phyloP scores from a whole-genome alignment of 129 eudicot species.

The Deinandra increscens region DNA sequence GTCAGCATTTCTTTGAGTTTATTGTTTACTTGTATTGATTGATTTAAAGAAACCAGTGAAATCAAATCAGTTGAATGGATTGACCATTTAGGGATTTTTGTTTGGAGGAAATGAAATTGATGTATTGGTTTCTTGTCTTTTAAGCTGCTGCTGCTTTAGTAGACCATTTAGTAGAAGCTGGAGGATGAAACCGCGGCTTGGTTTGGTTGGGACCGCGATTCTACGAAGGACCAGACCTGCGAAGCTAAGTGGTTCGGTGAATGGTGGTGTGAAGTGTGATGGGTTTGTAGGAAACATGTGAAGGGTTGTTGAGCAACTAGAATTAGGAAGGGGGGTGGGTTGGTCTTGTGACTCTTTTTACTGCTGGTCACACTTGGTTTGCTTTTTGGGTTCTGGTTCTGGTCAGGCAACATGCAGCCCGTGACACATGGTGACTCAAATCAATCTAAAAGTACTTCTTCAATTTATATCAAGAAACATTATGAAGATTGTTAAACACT shows the following conservation, averaged over 20 bases:
- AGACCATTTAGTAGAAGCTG: not conserved
- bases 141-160: too few relatives aligned
- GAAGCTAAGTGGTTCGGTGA: not conserved
- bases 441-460: too few relatives aligned
- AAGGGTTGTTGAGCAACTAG: not conserved
- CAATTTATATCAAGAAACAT: too few relatives aligned
- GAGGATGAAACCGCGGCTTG: not conserved
- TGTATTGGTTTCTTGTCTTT: not conserved
- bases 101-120: not conserved
- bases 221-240: not conserved
- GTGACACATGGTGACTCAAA: not conserved
- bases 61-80: not conserved
- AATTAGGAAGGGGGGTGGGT: too few relatives aligned
- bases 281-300: conserved; percentile 9
- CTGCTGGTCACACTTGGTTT: not conserved
- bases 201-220: too few relatives aligned
- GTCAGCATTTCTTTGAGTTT: conserved; percentile 16
- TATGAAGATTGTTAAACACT: too few relatives aligned
- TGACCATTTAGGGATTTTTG: not conserved
- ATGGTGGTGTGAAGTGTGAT: not conserved
- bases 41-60: not conserved
- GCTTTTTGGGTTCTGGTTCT: not conserved
- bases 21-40: conserved; percentile 12
- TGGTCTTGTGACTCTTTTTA: conserved; percentile 5
- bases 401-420: not conserved